A percentile compares a stretch with the other conserved stretches of the same genome.
Evolutionary conservation across 2,329 filamentous ascomycete species (phyloP).

Genomic region (Fusarium verticillioides): DNA sequence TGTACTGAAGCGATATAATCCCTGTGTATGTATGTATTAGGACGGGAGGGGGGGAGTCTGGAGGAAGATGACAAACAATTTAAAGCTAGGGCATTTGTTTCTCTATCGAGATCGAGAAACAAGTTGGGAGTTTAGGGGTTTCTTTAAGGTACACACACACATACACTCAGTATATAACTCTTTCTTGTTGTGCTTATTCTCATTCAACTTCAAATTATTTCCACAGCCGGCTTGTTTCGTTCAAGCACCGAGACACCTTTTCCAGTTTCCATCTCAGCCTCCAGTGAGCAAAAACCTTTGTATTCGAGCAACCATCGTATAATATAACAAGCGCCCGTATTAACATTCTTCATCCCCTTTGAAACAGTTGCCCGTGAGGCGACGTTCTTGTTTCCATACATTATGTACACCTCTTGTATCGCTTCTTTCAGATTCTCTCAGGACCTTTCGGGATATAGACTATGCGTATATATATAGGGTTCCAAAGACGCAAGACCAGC

Average conservation of each 20-base stretch:
- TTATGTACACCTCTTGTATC: slow-evolving; percentile 20
- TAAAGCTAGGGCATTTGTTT: slow-evolving; percentile 29
- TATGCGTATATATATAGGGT: slow-evolving; percentile 28
- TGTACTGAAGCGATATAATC: slow-evolving; percentile 2
- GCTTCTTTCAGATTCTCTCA: slow-evolving; percentile 1
- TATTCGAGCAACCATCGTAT: background rate
- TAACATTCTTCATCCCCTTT: background rate
- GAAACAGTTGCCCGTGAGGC: slow-evolving; percentile 25
- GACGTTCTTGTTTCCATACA: slow-evolving; percentile 23
- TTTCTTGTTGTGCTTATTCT: slow-evolving; percentile 23
- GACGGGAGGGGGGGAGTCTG: slow-evolving; percentile 1
- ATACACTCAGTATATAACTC: slow-evolving; percentile 13
- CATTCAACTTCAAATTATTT: slow-evolving; percentile 1
- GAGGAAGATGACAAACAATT: slow-evolving; percentile 12
- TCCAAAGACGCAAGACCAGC: slow-evolving; percentile 42
- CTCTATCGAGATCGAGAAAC: slow-evolving; percentile 17
- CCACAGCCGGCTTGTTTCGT: background rate
- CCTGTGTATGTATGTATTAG: slow-evolving; percentile 30
- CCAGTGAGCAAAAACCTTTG: background rate
- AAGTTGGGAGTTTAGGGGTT: slow-evolving; percentile 35
- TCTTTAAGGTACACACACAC: slow-evolving; percentile 1
- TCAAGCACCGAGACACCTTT: background rate
- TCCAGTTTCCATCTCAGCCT: background rate
- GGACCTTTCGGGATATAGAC: slow-evolving; percentile 24
- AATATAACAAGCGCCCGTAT: background rate